Evolutionary conservation across 2,329 filamentous ascomycete species (phyloP).

Genomic region (Hymenoscyphus repandus): DNA sequence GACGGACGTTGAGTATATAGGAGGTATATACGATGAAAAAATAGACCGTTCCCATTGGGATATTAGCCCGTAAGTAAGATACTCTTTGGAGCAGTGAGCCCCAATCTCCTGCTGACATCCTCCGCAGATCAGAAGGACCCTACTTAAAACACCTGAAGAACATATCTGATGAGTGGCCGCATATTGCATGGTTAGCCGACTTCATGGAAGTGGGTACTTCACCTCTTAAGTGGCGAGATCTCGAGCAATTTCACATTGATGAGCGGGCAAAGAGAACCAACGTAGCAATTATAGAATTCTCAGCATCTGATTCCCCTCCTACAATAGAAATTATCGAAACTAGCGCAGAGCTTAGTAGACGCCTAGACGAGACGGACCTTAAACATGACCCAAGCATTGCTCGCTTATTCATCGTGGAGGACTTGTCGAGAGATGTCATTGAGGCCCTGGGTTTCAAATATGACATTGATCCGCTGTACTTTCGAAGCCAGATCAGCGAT

Average conservation of each 20-base stretch:
- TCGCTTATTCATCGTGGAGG: constrained; percentile 16
- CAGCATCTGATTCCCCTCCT: neutral
- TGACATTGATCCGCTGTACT: constrained; percentile 7
- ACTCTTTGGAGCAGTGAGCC: neutral
- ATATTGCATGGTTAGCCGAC: constrained; percentile 7
- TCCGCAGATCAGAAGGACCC: neutral
- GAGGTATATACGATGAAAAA: constrained; percentile 2
- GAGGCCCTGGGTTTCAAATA: constrained; percentile 1
- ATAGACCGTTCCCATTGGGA: constrained; percentile 2
- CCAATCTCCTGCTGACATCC: neutral
- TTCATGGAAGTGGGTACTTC: constrained; percentile 13
- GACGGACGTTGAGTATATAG: neutral
- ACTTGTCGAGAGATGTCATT: constrained; percentile 6
- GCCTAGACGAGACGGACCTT: neutral
- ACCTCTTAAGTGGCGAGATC: constrained; percentile 8
- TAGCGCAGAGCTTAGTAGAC: neutral
- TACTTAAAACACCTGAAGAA: constrained; percentile 7
- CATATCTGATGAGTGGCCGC: constrained; percentile 6
- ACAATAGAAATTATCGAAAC: neutral
- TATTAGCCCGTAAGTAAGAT: constrained; percentile 4
- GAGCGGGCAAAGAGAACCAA: constrained; percentile 4
- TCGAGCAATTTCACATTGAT: neutral
- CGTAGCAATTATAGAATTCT: constrained; percentile 6
- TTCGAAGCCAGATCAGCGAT: constrained; percentile 4
- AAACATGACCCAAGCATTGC: neutral